These are phyloP conservation scores for Vitis amurensis DNA, from an alignment of 164 flowering plant genomes.

Conservation along the genomic window DNA sequence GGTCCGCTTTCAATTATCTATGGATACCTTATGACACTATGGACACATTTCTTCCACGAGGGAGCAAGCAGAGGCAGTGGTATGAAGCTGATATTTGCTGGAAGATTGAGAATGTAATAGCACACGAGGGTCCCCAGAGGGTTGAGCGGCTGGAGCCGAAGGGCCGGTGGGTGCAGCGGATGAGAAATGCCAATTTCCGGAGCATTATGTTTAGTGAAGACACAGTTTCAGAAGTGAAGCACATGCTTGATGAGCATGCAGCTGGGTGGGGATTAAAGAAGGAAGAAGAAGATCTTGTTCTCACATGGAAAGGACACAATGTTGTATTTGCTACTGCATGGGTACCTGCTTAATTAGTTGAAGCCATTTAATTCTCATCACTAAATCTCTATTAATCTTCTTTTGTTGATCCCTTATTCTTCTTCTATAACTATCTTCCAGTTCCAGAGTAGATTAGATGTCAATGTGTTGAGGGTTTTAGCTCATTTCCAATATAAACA, in stretches of 20 bases:
- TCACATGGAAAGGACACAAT: conserved; percentile 97
- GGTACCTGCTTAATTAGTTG: conserved; percentile 46
- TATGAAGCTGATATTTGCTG: conserved; percentile 79
- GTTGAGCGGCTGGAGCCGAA: conserved; percentile 78
- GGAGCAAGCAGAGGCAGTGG: conserved; percentile 78
- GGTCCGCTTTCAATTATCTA: conserved; percentile 76
- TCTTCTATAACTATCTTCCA: background rate
- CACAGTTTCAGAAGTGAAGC: conserved; percentile 62
- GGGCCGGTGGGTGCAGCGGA: conserved; percentile 73
- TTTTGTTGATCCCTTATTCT: background rate
- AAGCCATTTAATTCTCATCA: background rate
- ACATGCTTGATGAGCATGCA: conserved; percentile 90
- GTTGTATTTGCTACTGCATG: conserved; percentile 93
- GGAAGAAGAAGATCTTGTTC: conserved; percentile 82
- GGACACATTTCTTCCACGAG: conserved; percentile 69
- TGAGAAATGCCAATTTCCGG: conserved; percentile 61
- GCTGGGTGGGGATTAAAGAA: conserved; percentile 95
- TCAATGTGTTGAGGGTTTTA: no score
- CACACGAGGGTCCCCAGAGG: conserved; percentile 63
- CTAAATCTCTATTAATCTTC: background rate
- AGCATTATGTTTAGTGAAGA: conserved; percentile 60
- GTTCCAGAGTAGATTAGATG: no score
- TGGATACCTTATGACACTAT: conserved; percentile 90
- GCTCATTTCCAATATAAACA: no score
- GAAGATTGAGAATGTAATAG: conserved; percentile 90